phyloP scores from a whole-genome alignment of 352 stramenopile genomes.

The Globisporangium orthogonon region DNA sequence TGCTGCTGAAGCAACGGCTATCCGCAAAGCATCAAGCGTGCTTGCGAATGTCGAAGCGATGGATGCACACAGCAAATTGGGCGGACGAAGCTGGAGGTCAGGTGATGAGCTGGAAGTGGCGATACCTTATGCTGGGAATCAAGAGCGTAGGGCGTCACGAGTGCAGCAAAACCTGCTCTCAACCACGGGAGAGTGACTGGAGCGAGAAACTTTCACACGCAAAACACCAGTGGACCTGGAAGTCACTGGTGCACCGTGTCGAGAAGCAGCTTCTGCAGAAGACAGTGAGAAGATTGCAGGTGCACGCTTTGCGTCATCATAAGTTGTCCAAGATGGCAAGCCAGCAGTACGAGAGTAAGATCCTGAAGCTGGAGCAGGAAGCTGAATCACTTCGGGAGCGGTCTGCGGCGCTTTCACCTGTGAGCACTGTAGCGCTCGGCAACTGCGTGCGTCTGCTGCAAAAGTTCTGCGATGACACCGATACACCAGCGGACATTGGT shows the following conservation, averaged over 20 bases:
- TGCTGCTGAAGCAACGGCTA: neutral
- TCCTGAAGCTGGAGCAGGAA: constrained; percentile 19
- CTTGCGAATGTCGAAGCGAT: neutral
- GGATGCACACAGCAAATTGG: neutral
- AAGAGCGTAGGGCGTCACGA: neutral
- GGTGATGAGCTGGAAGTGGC: neutral
- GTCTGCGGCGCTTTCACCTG: constrained; percentile 8
- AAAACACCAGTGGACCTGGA: constrained; percentile 13
- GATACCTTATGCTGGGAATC: neutral
- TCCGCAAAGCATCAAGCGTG: neutral
- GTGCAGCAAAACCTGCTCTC: neutral
- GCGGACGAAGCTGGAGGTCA: neutral
- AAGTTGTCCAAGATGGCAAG: neutral
- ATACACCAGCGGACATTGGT: constrained; percentile 9
- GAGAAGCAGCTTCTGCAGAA: constrained; percentile 15
- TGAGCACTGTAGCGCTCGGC: constrained; percentile 29
- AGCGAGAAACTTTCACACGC: neutral
- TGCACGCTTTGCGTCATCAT: constrained; percentile 4
- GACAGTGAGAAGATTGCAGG: constrained; percentile 6
- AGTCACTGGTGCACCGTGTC: constrained; percentile 13
- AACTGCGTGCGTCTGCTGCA: constrained; percentile 41
- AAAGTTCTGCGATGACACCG: constrained; percentile 30
- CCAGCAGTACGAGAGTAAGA: constrained; percentile 11
- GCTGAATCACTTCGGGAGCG: constrained; percentile 3
- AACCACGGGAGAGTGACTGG: neutral